A percentile compares a stretch with the other conserved stretches of the same genome.
Conservation (phyloP, 768 basidiomycete species). For the Arthromyces matolae region DNA sequence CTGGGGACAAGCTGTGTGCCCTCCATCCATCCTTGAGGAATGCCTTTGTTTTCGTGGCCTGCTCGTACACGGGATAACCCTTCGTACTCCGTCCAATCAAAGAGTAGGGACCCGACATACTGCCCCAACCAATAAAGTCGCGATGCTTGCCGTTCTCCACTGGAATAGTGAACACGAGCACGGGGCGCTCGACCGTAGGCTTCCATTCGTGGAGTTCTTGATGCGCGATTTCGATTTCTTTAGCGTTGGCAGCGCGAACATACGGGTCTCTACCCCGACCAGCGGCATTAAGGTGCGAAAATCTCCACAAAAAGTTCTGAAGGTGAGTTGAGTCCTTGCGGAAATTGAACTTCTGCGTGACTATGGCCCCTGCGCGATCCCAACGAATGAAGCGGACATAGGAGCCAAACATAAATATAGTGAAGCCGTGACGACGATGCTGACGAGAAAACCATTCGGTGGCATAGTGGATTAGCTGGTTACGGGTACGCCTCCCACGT, state of each 20-base stretch:
- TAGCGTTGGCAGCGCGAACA: not conserved
- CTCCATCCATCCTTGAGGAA: not conserved
- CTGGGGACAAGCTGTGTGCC: not conserved
- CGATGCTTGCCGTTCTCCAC: not conserved
- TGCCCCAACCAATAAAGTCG: not conserved
- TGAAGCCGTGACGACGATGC: not conserved
- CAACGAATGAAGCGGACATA: slow-evolving; percentile 4
- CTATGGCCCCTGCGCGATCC: slow-evolving; percentile 1
- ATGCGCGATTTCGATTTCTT: not conserved
- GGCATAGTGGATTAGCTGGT: not conserved
- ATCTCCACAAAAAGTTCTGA: not conserved
- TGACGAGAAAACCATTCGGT: not conserved
- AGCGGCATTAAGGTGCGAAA: not conserved
- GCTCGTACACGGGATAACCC: not conserved
- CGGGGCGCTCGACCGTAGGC: not conserved
- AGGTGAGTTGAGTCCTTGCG: not conserved
- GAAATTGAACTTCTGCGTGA: slow-evolving; percentile 1
- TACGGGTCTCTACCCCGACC: not conserved
- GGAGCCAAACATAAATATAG: not conserved
- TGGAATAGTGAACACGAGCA: not conserved
- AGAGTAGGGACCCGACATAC: not conserved
- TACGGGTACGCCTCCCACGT: not conserved
- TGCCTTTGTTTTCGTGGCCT: not conserved
- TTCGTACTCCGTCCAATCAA: not conserved
- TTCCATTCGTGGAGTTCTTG: not conserved